A percentile compares a stretch with the other conserved stretches of the same genome.
These are phyloP conservation scores for Trametes pubescens DNA, from an alignment of 1,284 basidiomycete species.

Conservation along the genomic window DNA sequence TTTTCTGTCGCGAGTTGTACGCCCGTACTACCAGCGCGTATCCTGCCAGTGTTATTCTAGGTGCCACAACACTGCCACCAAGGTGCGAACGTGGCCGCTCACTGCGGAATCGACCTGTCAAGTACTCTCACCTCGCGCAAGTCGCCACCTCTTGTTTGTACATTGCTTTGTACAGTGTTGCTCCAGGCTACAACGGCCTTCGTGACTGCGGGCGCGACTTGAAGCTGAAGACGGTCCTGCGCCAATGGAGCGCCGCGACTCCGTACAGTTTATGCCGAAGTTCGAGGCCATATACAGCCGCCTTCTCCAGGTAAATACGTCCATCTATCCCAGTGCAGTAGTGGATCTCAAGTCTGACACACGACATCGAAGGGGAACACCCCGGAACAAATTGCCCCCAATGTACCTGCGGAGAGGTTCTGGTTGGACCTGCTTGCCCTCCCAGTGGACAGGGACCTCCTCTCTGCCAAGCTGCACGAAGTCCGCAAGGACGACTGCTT, in stretches of 20 bases:
- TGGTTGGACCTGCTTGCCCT: conserved; percentile 60
- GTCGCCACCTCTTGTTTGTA: not conserved
- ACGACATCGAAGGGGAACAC: conserved; percentile 45
- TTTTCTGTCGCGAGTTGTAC: no score
- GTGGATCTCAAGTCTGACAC: not conserved
- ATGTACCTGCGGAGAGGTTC: conserved; percentile 42
- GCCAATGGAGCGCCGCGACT: conserved; percentile 32
- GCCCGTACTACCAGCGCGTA: not conserved
- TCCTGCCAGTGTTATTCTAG: not conserved
- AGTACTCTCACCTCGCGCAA: not conserved
- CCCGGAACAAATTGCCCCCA: conserved; percentile 48
- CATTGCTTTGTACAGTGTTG: no score
- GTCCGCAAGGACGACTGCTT: conserved; percentile 45
- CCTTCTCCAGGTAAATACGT: conserved; percentile 47
- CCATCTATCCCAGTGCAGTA: not conserved
- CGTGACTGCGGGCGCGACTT: no score
- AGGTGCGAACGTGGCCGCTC: not conserved
- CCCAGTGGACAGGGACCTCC: conserved; percentile 56
- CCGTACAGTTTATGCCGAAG: conserved; percentile 45
- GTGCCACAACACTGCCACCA: not conserved
- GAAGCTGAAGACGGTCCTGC: not conserved
- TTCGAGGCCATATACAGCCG: conserved; percentile 52
- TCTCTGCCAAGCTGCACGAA: conserved; percentile 44
- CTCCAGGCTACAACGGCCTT: not conserved
- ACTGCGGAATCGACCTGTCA: no score